Conservation (phyloP, 2,329 filamentous ascomycete genomes). For the Metarhizium album region DNA sequence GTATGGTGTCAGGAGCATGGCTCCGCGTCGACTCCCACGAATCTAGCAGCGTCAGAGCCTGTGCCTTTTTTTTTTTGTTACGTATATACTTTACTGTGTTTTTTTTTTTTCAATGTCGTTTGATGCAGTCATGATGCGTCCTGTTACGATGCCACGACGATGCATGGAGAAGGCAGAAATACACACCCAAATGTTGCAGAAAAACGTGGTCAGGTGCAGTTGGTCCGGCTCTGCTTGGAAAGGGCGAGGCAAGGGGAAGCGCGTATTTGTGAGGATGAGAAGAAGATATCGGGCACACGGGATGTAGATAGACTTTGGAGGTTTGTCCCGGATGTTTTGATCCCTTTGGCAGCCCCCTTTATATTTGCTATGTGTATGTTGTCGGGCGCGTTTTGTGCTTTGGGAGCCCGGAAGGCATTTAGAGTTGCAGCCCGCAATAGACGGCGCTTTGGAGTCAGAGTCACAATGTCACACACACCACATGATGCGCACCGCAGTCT, state of each 20-base stretch:
- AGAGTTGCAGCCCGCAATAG: background rate
- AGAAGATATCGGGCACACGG: background rate
- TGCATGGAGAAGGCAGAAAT: background rate
- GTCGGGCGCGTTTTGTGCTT: background rate
- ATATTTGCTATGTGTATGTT: background rate
- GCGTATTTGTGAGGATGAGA: background rate
- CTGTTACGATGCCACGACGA: background rate
- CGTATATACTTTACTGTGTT: background rate
- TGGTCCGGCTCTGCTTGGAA: background rate
- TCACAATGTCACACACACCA: background rate
- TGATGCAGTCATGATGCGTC: background rate
- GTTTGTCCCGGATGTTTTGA: background rate
- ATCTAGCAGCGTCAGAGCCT: background rate
- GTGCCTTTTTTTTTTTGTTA: background rate
- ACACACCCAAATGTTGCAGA: slow-evolving; percentile 1
- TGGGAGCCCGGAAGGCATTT: background rate
- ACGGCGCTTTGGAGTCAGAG: background rate
- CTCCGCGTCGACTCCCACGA: background rate
- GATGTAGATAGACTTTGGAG: slow-evolving; percentile 1
- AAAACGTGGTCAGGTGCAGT: background rate
- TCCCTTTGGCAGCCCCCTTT: background rate
- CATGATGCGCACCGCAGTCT: background rate
- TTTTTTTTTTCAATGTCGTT: background rate
- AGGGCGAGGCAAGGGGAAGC: background rate
- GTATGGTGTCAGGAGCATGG: background rate